Evolutionary conservation across 2,329 filamentous ascomycete genomes (phyloP).

Genomic region (Fusarium brevicatenulatum): DNA sequence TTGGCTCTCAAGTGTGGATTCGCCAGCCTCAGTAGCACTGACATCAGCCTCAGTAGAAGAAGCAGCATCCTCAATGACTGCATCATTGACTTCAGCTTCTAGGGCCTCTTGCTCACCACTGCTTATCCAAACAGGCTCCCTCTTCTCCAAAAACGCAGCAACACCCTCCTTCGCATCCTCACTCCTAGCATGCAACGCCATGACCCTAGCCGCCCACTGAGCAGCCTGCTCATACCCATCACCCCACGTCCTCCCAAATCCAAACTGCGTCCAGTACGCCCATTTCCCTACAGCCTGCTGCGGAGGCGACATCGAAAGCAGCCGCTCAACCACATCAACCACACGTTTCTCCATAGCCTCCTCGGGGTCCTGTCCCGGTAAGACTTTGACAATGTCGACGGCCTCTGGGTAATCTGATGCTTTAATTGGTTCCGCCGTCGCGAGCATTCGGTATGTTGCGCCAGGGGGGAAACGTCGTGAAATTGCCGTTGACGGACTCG

Average conservation of each 20-base stretch:
- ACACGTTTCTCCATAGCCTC: constrained; percentile 29
- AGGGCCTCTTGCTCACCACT: not conserved
- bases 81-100: accelerated
- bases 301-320: constrained; percentile 28
- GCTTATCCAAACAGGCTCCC: constrained; percentile 26
- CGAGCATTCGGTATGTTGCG: constrained; percentile 31
- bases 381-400: constrained; percentile 27
- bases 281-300: constrained; percentile 41
- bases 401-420: constrained; percentile 27
- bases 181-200: constrained; percentile 41
- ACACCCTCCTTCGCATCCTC: constrained; percentile 39
- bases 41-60: not conserved
- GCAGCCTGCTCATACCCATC: constrained; percentile 38
- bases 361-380: accelerated
- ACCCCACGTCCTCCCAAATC: not conserved
- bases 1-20: accelerated
- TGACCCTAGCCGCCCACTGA: constrained; percentile 37
- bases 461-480: constrained; percentile 31
- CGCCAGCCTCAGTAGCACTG: accelerated
- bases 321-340: not conserved
- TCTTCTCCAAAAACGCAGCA: constrained; percentile 36
- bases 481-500: constrained; percentile 36
- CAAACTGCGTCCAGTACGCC: constrained; percentile 41
- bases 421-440: constrained; percentile 26
- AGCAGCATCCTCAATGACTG: accelerated